Evolutionary conservation across 495 filamentous ascomycete genomes (phyloP).

Genomic region (Lichina pygmaea): DNA sequence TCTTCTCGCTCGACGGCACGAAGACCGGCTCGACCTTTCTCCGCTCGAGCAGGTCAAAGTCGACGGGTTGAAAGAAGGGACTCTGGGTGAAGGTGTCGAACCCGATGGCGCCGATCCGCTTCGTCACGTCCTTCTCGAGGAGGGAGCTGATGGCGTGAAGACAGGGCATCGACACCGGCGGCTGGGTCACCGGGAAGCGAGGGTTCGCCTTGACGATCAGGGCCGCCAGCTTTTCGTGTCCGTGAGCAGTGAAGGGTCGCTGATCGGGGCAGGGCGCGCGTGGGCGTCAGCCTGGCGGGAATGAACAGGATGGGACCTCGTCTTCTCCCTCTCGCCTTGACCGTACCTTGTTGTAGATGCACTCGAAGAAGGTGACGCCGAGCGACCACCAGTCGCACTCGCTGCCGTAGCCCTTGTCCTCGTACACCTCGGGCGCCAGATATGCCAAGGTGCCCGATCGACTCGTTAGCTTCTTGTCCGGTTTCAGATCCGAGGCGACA

Average conservation of each 20-base stretch:
- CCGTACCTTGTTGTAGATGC: slow-evolving; percentile 91
- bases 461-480: slow-evolving; percentile 64
- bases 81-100: slow-evolving; percentile 66
- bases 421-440: slow-evolving; percentile 85
- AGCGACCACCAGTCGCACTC: slow-evolving; percentile 98
- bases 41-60: slow-evolving; percentile 62
- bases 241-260: slow-evolving; percentile 81
- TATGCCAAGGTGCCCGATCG: slow-evolving; percentile 94
- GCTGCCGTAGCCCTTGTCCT: slow-evolving; percentile 55
- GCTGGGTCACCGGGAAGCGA: slow-evolving; percentile 68
- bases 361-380: slow-evolving; percentile 92
- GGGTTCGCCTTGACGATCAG: slow-evolving; percentile 64
- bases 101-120: slow-evolving; percentile 51
- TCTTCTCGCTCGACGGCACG: slow-evolving; percentile 81
- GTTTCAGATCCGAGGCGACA: slow-evolving; percentile 76
- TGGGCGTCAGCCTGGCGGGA: slow-evolving; percentile 1
- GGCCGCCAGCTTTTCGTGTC: slow-evolving; percentile 49
- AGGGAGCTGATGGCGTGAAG: slow-evolving; percentile 62
- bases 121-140: slow-evolving; percentile 51
- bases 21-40: slow-evolving; percentile 88
- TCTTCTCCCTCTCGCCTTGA: neutral
- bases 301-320: no score
- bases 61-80: slow-evolving; percentile 64
- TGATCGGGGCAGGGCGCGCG: slow-evolving; percentile 6
- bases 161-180: slow-evolving; percentile 64